Conservation (phyloP, 345 rosid genomes). For the Camelina sativa region DNA sequence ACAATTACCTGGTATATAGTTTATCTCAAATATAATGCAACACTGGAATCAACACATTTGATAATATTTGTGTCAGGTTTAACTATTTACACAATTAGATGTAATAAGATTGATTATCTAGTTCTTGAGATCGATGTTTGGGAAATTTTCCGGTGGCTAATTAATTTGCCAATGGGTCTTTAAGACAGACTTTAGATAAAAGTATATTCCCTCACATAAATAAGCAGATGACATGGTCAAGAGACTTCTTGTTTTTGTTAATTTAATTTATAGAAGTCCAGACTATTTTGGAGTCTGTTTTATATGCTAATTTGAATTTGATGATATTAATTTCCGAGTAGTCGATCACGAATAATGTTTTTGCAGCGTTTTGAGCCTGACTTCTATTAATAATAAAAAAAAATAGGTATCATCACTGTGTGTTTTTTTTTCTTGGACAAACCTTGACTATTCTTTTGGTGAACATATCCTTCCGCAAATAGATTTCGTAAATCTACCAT, state of each 20-base stretch:
- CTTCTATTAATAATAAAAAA: not conserved
- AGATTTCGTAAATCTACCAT: not conserved
- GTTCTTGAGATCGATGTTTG: constrained; percentile 6
- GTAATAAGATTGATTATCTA: not conserved
- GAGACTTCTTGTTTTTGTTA: not conserved
- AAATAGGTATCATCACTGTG: too few relatives aligned
- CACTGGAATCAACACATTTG: not conserved
- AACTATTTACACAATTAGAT: not conserved
- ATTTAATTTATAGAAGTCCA: not conserved
- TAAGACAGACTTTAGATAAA: not conserved
- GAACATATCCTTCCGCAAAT: constrained; percentile 1
- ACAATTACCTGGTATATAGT: not conserved
- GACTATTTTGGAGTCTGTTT: not conserved
- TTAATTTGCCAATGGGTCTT: not conserved
- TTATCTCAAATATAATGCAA: not conserved
- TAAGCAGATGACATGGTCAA: not conserved
- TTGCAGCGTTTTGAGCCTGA: not conserved
- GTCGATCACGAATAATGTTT: not conserved
- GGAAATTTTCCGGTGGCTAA: not conserved
- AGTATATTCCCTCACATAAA: not conserved
- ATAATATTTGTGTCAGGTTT: too few relatives aligned
- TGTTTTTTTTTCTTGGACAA: too few relatives aligned
- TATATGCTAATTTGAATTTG: not conserved
- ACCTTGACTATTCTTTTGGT: not conserved
- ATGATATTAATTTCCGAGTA: not conserved